Evolutionary conservation across 2,329 filamentous ascomycete genomes (phyloP).

Genomic region (Fusarium sp.): DNA sequence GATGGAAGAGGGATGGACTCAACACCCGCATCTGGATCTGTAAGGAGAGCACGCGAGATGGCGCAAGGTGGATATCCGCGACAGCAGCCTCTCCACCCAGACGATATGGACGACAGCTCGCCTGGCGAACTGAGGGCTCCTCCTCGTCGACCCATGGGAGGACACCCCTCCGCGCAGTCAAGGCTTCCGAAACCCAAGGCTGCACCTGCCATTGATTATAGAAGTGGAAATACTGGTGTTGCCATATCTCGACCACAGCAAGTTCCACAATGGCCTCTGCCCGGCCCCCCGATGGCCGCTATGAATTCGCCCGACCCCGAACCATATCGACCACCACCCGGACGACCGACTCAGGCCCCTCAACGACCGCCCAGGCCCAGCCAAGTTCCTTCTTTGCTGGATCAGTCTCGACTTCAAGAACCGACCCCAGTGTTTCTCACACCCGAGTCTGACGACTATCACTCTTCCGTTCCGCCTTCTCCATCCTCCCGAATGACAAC

Average conservation of each 20-base stretch:
- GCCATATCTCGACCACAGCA: conserved; percentile 64
- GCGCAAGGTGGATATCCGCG: conserved; percentile 53
- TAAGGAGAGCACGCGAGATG: conserved; percentile 64
- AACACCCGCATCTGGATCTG: conserved; percentile 57
- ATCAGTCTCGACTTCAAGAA: conserved; percentile 65
- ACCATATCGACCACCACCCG: conserved; percentile 61
- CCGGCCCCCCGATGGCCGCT: conserved; percentile 51
- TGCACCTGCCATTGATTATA: conserved; percentile 29
- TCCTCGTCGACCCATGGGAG: conserved; percentile 43
- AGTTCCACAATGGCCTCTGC: conserved; percentile 65
- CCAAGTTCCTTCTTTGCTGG: conserved; percentile 66
- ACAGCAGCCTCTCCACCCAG: conserved; percentile 37
- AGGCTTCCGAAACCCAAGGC: conserved; percentile 30
- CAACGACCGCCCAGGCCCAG: conserved; percentile 69
- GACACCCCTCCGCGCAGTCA: conserved; percentile 22
- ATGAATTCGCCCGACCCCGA: conserved; percentile 47
- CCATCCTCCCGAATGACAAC: conserved; percentile 61
- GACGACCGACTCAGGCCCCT: conserved; percentile 59
- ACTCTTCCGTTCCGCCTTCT: conserved; percentile 57
- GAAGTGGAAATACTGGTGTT: conserved; percentile 43
- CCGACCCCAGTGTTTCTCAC: conserved; percentile 61
- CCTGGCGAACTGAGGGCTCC: conserved; percentile 38
- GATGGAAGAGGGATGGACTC: conserved; percentile 64
- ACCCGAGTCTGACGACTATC: conserved; percentile 46
- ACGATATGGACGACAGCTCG: conserved; percentile 43